Evolutionary conservation across 2,329 filamentous ascomycete genomes (phyloP).

Genomic region (Chaetomium sp.): DNA sequence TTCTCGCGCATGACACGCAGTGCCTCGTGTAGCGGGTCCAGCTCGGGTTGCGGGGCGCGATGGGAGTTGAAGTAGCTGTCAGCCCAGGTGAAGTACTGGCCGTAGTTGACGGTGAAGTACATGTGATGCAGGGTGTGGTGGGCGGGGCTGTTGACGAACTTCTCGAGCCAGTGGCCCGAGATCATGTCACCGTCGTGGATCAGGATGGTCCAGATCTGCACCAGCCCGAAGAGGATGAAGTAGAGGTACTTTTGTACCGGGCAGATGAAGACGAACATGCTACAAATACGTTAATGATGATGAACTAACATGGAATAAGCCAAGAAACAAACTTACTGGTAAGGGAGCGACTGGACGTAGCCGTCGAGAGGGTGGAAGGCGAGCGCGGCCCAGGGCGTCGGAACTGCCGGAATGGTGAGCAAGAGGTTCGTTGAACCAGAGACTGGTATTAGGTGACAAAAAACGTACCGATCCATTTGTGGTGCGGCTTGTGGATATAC

Average conservation of each 20-base stretch:
- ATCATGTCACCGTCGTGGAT: constrained; percentile 47
- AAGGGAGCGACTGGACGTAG: constrained; percentile 40
- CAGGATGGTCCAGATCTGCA: constrained; percentile 44
- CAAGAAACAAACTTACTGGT: constrained; percentile 33
- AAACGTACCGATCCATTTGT: constrained; percentile 42
- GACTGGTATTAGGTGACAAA: neutral
- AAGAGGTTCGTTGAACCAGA: neutral
- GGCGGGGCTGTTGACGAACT: constrained; percentile 42
- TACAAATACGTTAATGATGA: constrained; percentile 11
- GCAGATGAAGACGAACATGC: constrained; percentile 39
- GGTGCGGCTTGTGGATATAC: constrained; percentile 42
- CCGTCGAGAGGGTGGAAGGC: constrained; percentile 43
- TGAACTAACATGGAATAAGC: neutral
- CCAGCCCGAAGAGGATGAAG: constrained; percentile 37
- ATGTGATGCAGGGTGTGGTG: constrained; percentile 45
- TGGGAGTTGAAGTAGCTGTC: constrained; percentile 40
- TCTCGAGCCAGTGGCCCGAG: constrained; percentile 39
- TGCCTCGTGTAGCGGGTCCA: constrained; percentile 40
- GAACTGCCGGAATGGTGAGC: constrained; percentile 27
- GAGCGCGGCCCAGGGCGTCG: constrained; percentile 41
- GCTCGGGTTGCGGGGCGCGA: constrained; percentile 35
- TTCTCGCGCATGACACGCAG: constrained; percentile 39
- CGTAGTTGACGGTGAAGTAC: constrained; percentile 45
- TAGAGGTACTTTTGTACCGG: constrained; percentile 42
- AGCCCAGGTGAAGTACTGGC: constrained; percentile 44